Evolutionary conservation across 2,329 filamentous ascomycete species (phyloP).

Genomic region (Drechslerella stenobrocha): DNA sequence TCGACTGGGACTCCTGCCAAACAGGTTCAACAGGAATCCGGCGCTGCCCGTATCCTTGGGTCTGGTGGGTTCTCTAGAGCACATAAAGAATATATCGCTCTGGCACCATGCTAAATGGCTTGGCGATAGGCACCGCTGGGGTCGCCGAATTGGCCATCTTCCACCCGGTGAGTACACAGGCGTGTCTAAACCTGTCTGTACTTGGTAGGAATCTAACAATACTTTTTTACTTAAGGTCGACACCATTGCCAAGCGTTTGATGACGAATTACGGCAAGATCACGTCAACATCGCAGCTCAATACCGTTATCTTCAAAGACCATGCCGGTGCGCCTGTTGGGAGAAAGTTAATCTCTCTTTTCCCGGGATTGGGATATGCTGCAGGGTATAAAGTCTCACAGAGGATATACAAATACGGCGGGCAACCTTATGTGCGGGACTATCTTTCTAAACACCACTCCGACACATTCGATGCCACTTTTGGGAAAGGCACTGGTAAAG

Average conservation of each 20-base stretch:
- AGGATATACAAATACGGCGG: constrained; percentile 98
- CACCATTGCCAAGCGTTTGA: constrained; percentile 96
- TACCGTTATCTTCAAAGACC: constrained; percentile 89
- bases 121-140: constrained; percentile 74
- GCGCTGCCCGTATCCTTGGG: constrained; percentile 81
- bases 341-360: constrained; percentile 93
- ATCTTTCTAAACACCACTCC: constrained; percentile 76
- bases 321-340: constrained; percentile 69
- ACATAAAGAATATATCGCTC: not conserved
- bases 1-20: constrained; percentile 59
- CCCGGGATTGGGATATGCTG: constrained; percentile 93
- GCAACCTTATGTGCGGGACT: constrained; percentile 92
- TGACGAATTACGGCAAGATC: constrained; percentile 90
- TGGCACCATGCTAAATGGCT: constrained; percentile 11
- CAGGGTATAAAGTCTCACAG: constrained; percentile 97
- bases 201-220: constrained; percentile 45
- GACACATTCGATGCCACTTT: constrained; percentile 84
- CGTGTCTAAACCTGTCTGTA: not conserved
- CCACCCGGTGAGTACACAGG: constrained; percentile 70
- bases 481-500: constrained; percentile 96
- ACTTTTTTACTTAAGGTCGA: constrained; percentile 72
- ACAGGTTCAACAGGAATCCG: constrained; percentile 81
- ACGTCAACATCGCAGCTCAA: constrained; percentile 70
- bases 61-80: constrained; percentile 68
- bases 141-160: constrained; percentile 92